Evolutionary conservation across 2,329 filamentous ascomycete species (phyloP), one percentile per base, ranked within the genome.

Genomic region (Penicillium sp.): DNA sequence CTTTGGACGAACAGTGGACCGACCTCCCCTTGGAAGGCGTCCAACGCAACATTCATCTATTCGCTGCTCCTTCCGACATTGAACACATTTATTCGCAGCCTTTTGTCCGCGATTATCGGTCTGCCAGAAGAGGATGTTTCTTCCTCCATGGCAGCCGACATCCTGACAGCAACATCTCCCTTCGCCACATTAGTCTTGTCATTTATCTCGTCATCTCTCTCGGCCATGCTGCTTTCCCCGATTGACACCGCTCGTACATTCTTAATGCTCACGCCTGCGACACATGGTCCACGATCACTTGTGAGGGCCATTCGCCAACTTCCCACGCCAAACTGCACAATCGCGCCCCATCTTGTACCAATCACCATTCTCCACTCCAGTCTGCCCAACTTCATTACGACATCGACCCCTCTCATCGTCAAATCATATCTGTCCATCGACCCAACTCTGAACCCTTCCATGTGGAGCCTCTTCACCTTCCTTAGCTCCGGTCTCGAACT

Each of bases 21-120:
- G 0, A 89, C 88, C 74, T 92, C 92, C 3, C 81, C 95, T 4
- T 98, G 90, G 89, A 95, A 95, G 62, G 76, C 83, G 6, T 86
- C 88, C 25, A 96, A 96, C 60, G 80, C 85, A 10, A 93, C 88
- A 1, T 98, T 96, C 57, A 73, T 96, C 33, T 95, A 96, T 66
- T 85, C 82, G 0, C 78, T 95, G 31, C 73, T 96, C 12, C 78
- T 89, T 45, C 87, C 87, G 8, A 82, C 93, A 6, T 70, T 95
- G 18, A 92, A 96, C 61, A 89, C 86, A 52, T 98, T 93, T 81
- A 85, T 89, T 7, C 79, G 88, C 54, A 92, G 87, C 55, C 75
- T 95, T 35, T 73, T 96, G n/a, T 87, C 87, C 30, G 90, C 92
- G 1, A 73, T 96, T 4, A 76, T 96, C 51, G 93, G 93, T 46